Evolutionary conservation across 768 basidiomycete genomes (phyloP), one percentile per base, ranked within the genome.

Genomic region (Trametes maxima): DNA sequence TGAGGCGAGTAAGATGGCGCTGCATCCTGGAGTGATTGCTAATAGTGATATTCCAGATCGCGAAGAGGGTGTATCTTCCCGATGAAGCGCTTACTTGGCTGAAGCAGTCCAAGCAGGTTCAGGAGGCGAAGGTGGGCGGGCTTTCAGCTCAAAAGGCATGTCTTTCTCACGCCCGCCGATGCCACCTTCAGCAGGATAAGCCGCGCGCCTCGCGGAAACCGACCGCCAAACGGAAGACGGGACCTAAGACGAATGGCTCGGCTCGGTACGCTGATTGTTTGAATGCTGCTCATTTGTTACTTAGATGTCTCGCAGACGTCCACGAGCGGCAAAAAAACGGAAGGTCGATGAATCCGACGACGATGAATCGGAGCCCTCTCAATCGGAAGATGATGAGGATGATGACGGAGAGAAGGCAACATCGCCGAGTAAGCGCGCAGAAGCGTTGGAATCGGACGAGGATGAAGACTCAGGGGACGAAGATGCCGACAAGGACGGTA

Each of bases 11-110:
- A 21, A 36, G 43, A 43, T 14, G 44, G 24, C 50, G 22, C 19
- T 25, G 45, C 13, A 21, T 45, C 19, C 17, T 48, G 33, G n/a
- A 17, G 36, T 19, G 6, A 5, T 37, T 11, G 36, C 47, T 28
- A 16, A 44, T 13, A 16, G 12, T 14, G 1, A 11, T 5, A 1
- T 25, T 16, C 5, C 25, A 93, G 92, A 85, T 90, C 55, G 52
- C 85, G 53, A 86, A 86, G 68, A 88, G 83, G 0, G 76, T 82
- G 4, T 94, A 89, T 69, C 75, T 95, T 33, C 82, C 89, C 17
- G 83, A 84, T 45, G 80, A 85, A 49, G 82, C 84, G 13, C 61
- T 81, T 19, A 63, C 73, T 17, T 88, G 88, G 86, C 70, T 94
- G 52, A 72, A 78, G 57, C 73, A 76, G 43, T 46, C 69, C 2